A percentile compares a stretch with the other conserved stretches of the same genome.
These are phyloP conservation scores for Madurella mycetomatis DNA, from an alignment of 2,329 filamentous ascomycete species.

Conservation along the genomic window DNA sequence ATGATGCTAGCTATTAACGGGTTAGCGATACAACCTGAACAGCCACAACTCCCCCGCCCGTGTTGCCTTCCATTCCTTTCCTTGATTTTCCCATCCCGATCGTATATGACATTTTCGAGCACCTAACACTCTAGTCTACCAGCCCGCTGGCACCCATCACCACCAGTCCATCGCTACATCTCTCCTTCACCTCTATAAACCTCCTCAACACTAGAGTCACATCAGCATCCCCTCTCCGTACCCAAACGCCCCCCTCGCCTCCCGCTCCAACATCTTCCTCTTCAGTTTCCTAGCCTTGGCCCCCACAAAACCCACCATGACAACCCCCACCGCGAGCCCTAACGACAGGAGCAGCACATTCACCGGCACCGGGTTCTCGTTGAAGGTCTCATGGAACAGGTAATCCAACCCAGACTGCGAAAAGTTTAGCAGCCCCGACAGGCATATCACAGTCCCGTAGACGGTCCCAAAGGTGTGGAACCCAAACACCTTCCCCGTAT, in stretches of 20 bases:
- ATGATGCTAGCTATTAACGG: no score
- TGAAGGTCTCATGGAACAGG: slow-evolving; percentile 68
- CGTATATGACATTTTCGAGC: no score
- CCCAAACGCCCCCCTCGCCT: slow-evolving; percentile 29
- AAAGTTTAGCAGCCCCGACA: slow-evolving; percentile 81
- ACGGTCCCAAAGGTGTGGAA: slow-evolving; percentile 90
- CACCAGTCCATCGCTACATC: background rate
- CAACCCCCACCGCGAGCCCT: slow-evolving; percentile 60
- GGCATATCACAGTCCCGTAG: slow-evolving; percentile 86
- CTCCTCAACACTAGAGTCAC: background rate
- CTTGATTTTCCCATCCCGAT: no score
- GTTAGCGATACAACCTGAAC: no score
- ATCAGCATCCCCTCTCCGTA: background rate
- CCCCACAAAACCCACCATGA: slow-evolving; percentile 63
- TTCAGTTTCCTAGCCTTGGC: slow-evolving; percentile 36
- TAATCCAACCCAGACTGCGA: slow-evolving; percentile 75
- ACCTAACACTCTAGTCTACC: no score
- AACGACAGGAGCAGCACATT: slow-evolving; percentile 63
- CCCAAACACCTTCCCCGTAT: slow-evolving; percentile 85
- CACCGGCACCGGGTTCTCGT: slow-evolving; percentile 69
- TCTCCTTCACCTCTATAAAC: background rate
- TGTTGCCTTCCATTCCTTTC: no score
- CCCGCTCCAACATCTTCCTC: slow-evolving; percentile 31
- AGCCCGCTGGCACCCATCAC: no score
- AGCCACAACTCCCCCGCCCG: no score